Conservation (phyloP, 768 basidiomycete genomes). For the Sistotremastrum suecicum region DNA sequence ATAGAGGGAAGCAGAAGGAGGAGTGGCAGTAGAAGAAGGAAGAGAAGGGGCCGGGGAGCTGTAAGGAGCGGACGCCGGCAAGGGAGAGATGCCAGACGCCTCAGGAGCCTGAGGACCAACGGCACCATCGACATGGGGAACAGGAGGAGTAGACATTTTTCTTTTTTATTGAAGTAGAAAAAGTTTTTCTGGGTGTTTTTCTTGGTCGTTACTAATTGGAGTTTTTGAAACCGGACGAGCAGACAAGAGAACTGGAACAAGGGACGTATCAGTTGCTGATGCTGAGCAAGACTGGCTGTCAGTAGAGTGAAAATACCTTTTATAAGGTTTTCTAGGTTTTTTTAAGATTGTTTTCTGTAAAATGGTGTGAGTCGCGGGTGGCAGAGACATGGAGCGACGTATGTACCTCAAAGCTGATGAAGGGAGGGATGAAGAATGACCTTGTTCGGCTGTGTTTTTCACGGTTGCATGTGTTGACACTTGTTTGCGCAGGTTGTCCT, state of each 20-base stretch:
- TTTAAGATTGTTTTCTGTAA: slow-evolving; percentile 29
- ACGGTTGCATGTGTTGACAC: no score
- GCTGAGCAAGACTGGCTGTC: slow-evolving; percentile 9
- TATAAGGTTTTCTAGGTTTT: slow-evolving; percentile 62
- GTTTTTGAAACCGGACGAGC: slow-evolving; percentile 47
- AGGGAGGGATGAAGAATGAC: no score
- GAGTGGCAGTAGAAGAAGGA: slow-evolving; percentile 35
- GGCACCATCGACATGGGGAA: slow-evolving; percentile 30
- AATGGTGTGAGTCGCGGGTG: slow-evolving; percentile 32
- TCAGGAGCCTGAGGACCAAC: slow-evolving; percentile 27
- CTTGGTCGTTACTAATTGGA: slow-evolving; percentile 87
- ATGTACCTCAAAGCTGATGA: no score
- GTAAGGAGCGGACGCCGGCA: slow-evolving; percentile 46
- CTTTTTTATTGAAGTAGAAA: slow-evolving; percentile 34
- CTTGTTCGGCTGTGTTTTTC: no score
- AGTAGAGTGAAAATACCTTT: slow-evolving; percentile 37
- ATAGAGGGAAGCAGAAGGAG: slow-evolving; percentile 89
- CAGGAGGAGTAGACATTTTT: slow-evolving; percentile 24
- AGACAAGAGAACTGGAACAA: slow-evolving; percentile 1
- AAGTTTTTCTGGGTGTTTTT: slow-evolving; percentile 26
- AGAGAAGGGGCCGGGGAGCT: slow-evolving; percentile 33
- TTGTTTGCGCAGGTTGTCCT: no score
- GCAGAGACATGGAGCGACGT: no score
- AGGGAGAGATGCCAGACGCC: slow-evolving; percentile 15
- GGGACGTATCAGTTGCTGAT: slow-evolving; percentile 6